phyloP scores from a whole-genome alignment of 495 filamentous ascomycete species.

The Tuber aestivum region DNA sequence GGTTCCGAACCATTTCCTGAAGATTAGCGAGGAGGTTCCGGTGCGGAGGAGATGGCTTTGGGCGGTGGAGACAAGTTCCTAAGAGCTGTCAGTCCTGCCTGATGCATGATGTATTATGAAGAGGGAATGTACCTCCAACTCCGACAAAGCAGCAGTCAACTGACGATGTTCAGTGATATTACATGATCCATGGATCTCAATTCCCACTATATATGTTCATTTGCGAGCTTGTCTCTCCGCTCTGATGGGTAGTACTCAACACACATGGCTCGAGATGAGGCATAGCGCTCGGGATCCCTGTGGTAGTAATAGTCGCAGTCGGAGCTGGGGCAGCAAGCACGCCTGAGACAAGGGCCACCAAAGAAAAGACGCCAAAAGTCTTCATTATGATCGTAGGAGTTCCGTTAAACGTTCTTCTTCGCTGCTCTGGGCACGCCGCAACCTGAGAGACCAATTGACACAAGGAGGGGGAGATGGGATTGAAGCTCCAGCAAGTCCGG shows the following conservation, averaged over 20 bases:
- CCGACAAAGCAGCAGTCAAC: constrained; percentile 49
- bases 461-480: background rate
- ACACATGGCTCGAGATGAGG: background rate
- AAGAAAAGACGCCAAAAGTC: background rate
- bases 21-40: constrained; percentile 30
- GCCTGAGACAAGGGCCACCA: background rate
- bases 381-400: background rate
- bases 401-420: background rate
- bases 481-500: background rate
- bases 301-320: background rate
- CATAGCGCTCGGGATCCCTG: background rate
- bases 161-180: constrained; percentile 51
- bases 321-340: background rate
- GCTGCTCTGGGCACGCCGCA: background rate
- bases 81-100: background rate
- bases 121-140: constrained; percentile 49
- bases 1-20: constrained; percentile 54
- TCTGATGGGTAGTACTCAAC: background rate
- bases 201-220: constrained; percentile 7
- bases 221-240: background rate
- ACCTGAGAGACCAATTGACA: background rate
- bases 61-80: constrained; percentile 14
- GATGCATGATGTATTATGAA: constrained; percentile 44
- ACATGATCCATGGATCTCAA: constrained; percentile 52
- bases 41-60: constrained; percentile 33